These are phyloP conservation scores for Actinomortierella wolfii DNA, from an alignment of 371 early-diverging fungal species.

Conservation along the genomic window DNA sequence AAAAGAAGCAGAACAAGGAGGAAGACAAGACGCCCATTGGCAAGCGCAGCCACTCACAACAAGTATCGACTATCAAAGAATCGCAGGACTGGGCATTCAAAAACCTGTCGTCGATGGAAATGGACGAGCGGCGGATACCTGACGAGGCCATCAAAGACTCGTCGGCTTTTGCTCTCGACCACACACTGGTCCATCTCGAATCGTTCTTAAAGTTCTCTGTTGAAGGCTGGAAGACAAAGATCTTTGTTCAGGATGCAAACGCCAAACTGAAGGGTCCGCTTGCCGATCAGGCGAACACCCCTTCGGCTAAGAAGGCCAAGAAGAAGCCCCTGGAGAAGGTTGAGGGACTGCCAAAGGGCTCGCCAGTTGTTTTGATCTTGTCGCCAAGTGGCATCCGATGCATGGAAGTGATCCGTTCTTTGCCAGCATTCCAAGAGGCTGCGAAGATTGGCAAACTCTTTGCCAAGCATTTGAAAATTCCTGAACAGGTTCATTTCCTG, in stretches of 20 bases:
- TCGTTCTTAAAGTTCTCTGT: conserved; percentile 65
- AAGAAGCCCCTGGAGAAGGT: conserved; percentile 57
- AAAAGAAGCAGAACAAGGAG: conserved; percentile 45
- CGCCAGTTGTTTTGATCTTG: conserved; percentile 72
- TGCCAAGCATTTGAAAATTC: conserved; percentile 83
- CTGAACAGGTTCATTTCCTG: conserved; percentile 70
- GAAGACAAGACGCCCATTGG: conserved; percentile 54
- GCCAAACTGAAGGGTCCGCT: background rate
- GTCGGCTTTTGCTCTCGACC: conserved; percentile 56
- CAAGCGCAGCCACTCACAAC: conserved; percentile 43
- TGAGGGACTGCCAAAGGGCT: conserved; percentile 52
- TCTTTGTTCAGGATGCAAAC: conserved; percentile 35
- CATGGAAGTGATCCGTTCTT: conserved; percentile 64
- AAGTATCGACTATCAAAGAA: conserved; percentile 53
- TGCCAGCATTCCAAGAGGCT: conserved; percentile 49
- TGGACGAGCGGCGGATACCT: conserved; percentile 55
- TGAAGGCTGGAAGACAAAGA: conserved; percentile 37
- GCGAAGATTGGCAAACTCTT: conserved; percentile 82
- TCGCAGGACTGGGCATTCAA: conserved; percentile 57
- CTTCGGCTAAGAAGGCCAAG: conserved; percentile 19
- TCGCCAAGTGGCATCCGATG: conserved; percentile 79
- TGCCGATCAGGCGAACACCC: no score
- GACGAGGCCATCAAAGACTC: conserved; percentile 53
- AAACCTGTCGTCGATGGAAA: conserved; percentile 54
- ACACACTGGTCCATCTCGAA: conserved; percentile 56